Base-by-base conservation (phyloP, 1,284 basidiomycete genomes). In the Cutaneotrichosporon sp. region DNA sequence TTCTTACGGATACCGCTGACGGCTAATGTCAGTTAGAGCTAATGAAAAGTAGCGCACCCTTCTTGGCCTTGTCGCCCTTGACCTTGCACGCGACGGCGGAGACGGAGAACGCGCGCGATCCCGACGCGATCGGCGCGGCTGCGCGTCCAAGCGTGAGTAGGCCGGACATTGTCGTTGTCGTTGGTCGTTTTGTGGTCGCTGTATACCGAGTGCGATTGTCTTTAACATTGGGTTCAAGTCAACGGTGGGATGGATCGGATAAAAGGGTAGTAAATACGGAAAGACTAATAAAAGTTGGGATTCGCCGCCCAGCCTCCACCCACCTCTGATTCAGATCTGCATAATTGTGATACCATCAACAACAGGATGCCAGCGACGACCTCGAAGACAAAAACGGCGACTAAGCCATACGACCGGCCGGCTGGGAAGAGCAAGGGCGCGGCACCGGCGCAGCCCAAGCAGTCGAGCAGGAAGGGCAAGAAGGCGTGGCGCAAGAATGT, bases 401-500 rank as follows among this genome's bases (percentile, higher is more conserved):
- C 53, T 11, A 64, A 57, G 42, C 68, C 68, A 21, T 69, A 69
- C 65, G 65, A 69, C 60, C 65, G 68, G 42, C 61, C 64, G 16
- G 55, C 49, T 21, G 58, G 53, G 46, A 61, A 63, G 62, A 47
- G 30, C 65, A 69, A 11, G 18, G 72, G 69, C 40, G 68, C 65
- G 22, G 71, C 66, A 5, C 90, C 90, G 0, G 83, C 89, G 1
- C 88, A 89, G 71, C 84, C 84, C 56, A 83, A 81, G 13, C 92
- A 95, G 76, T 80, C 86, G 0, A 91, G 89, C 69, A 83, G 93
- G 63, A 97, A 93, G 79, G 90, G 92, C 57, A 97, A 96, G 81
- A 87, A 87, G 65, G 88, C 92, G 61, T 97, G 94, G 94, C 82
- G 94, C 73, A 97, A 97, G 82, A 91, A 96, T 79, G 87, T 94